Evolutionary conservation across 2,329 filamentous ascomycete genomes (phyloP), one percentile per base, ranked within the genome.

Genomic region (Aspergillus versicolor): DNA sequence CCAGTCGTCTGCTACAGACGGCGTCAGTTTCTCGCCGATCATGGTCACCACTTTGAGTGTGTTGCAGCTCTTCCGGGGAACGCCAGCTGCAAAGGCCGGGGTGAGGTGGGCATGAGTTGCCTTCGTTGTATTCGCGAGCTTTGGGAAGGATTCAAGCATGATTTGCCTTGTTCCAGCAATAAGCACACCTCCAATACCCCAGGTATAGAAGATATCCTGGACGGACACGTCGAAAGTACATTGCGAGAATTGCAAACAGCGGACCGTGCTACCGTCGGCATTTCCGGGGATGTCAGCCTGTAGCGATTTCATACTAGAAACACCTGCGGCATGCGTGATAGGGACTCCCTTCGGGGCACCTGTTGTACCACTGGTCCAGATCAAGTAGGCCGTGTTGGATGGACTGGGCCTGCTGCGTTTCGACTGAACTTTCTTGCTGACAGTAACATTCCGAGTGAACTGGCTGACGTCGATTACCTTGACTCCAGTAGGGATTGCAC

Each of bases 191-290:
- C 67, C 69, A 5, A 67, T 5, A 1, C 63, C 61, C 69, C 68
- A 71, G 1, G 69, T 67, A 48, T 69, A 71, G 57, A 71, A 71
- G 19, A 71, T 52, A 54, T 73, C 70, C 46, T 72, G 69, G 15
- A 73, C 65, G 17, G 73, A 78, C 11, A 75, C 75, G 56, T 77
- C 75, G 48, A 77, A 77, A 19, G 67, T 76, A 56, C 70, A 73
- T 17, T 70, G 63, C 1, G 73, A 74, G 41, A 76, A 70, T 56
- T 76, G 73, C 58, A 77, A 61, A 40, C 68, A 72, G 15, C 73
- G 69, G 3, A 73, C 65, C 38, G 58, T 56, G 3, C 65, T 67
- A 5, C 61, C 59, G 6, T 60, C 52, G 0, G 63, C 60, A 46
- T 74, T 65, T 2, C 63, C 61, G 2, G 72, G 72, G 21, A 76